phyloP scores from a whole-genome alignment of 2,329 filamentous ascomycete species.

The Furcasterigmium sp. region DNA sequence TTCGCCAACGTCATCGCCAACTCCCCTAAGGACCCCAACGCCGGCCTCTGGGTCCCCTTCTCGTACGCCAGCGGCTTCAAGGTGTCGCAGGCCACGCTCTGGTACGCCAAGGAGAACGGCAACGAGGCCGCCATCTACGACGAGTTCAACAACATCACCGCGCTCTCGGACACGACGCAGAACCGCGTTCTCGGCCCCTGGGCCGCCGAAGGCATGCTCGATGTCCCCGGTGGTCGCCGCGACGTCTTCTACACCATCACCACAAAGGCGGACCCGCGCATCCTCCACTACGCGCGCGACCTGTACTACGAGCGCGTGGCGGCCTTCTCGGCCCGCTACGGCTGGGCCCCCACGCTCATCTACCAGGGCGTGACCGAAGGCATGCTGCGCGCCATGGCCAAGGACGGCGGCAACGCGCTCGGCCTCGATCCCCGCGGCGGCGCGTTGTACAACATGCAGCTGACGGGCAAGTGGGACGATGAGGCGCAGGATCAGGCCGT shows the following conservation, averaged over 20 bases:
- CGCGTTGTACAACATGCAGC: conserved; percentile 14
- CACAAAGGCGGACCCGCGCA: conserved; percentile 12
- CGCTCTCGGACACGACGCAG: conserved; percentile 20
- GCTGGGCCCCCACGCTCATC: conserved; percentile 19
- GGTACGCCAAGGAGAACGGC: conserved; percentile 28
- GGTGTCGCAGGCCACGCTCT: conserved; percentile 24
- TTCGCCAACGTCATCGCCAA: conserved; percentile 23
- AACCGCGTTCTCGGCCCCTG: conserved; percentile 11
- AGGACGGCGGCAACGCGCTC: conserved; percentile 32
- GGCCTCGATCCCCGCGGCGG: conserved; percentile 23
- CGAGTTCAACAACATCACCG: conserved; percentile 25
- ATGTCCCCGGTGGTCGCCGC: conserved; percentile 13
- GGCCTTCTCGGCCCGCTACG: conserved; percentile 11
- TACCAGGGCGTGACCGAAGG: conserved; percentile 36
- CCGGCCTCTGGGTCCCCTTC: conserved; percentile 25
- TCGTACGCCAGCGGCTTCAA: conserved; percentile 10
- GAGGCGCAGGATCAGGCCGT: conserved; percentile 13
- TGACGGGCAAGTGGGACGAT: conserved; percentile 15
- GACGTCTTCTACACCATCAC: conserved; percentile 15
- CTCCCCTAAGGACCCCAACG: conserved; percentile 24
- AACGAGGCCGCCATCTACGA: conserved; percentile 27
- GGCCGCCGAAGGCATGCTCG: not conserved
- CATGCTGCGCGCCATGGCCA: conserved; percentile 25
- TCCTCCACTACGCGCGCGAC: conserved; percentile 12
- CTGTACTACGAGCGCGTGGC: conserved; percentile 8